These are phyloP conservation scores for Rhizomucor pusillus DNA, from an alignment of 371 early-diverging fungal species.

Conservation along the genomic window DNA sequence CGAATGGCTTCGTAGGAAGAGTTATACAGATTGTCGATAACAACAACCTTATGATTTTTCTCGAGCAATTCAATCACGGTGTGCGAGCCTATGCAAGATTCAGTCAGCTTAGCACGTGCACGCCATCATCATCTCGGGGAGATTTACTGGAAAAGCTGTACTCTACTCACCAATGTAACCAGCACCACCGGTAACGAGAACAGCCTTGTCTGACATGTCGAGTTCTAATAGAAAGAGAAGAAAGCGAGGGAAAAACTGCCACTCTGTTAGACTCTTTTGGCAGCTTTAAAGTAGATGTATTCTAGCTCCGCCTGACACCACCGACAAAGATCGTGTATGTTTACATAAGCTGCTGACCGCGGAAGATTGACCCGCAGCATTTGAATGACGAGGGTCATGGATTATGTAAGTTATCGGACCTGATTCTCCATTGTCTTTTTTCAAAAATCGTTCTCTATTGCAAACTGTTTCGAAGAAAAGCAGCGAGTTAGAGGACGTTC, in stretches of 20 bases:
- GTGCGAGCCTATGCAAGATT: constrained; percentile 73
- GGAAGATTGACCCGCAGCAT: too few species aligned
- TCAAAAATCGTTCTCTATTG: too few species aligned
- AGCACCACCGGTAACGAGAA: constrained; percentile 54
- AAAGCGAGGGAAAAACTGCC: not conserved
- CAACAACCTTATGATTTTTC: constrained; percentile 67
- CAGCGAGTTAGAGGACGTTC: too few species aligned
- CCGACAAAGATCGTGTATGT: too few species aligned
- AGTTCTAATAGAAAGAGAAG: not conserved
- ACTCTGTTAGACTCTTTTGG: too few species aligned
- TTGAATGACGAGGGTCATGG: too few species aligned
- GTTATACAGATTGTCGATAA: constrained; percentile 84
- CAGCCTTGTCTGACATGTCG: constrained; percentile 14
- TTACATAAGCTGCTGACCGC: too few species aligned
- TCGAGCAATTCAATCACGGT: constrained; percentile 83
- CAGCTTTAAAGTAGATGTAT: too few species aligned
- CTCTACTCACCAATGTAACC: constrained; percentile 50
- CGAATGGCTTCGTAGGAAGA: constrained; percentile 69
- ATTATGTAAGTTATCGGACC: too few species aligned
- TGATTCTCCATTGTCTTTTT: too few species aligned
- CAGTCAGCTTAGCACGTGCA: not conserved
- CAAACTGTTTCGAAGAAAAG: too few species aligned
- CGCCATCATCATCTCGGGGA: not conserved
- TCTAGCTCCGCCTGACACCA: too few species aligned
- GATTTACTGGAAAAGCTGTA: not conserved